These are phyloP conservation scores for Rhytidiadelphus loreus DNA, from an alignment of 225 moss, liverwort and hornwort genomes.

Conservation along the genomic window DNA sequence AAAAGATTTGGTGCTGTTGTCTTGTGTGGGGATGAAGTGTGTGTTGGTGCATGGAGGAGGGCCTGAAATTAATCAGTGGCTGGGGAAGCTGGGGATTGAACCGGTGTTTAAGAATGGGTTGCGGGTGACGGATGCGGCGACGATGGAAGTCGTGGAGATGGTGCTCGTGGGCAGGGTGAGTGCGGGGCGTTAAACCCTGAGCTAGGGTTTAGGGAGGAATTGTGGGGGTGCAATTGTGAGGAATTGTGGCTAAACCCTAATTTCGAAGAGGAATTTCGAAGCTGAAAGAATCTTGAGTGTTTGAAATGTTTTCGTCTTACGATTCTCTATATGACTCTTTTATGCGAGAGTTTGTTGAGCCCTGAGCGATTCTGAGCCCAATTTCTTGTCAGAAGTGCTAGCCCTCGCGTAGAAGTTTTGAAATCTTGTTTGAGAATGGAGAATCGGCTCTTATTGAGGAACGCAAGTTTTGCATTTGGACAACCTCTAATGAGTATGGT, in stretches of 20 bases:
- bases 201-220: neutral
- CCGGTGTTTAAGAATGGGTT: constrained; percentile 79
- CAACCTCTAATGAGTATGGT: neutral
- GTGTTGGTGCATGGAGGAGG: constrained; percentile 94
- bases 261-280: neutral
- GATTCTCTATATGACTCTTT: neutral
- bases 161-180: constrained; percentile 95
- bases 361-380: neutral
- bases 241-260: neutral
- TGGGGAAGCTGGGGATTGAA: constrained; percentile 68
- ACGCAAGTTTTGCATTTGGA: neutral
- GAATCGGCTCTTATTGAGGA: neutral
- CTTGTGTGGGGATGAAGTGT: constrained; percentile 89
- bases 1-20: constrained; percentile 77
- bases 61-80: constrained; percentile 92
- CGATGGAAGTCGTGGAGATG: constrained; percentile 99
- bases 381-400: neutral
- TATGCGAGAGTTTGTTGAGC: neutral
- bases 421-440: neutral
- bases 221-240: no score
- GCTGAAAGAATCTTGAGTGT: neutral
- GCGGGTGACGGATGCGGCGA: constrained; percentile 77
- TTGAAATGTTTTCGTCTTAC: neutral
- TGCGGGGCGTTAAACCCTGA: neutral
- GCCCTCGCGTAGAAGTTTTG: neutral